phyloP scores from a whole-genome alignment of 768 basidiomycete species.

The Bullera alba region DNA sequence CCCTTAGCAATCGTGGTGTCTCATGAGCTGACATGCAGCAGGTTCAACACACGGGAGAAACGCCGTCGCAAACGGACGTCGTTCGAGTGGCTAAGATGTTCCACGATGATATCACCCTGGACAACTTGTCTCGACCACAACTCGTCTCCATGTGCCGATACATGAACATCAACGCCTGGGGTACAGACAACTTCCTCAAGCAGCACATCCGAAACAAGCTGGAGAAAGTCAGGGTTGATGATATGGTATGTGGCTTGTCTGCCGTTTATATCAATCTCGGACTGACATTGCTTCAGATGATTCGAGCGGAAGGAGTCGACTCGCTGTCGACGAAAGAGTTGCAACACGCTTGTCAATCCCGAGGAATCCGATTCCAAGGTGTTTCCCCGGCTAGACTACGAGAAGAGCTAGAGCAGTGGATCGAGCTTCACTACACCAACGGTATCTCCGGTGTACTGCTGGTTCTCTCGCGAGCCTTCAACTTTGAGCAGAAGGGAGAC shows the following conservation, averaged over 20 bases:
- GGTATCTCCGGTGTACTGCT: conserved; percentile 88
- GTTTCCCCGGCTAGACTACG: conserved; percentile 80
- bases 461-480: conserved; percentile 88
- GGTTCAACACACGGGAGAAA: conserved; percentile 92
- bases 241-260: conserved; percentile 50
- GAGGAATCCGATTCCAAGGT: conserved; percentile 83
- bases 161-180: conserved; percentile 97
- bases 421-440: conserved; percentile 80
- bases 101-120: conserved; percentile 93
- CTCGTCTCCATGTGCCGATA: conserved; percentile 95
- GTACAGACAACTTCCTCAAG: conserved; percentile 95
- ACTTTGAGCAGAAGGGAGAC: conserved; percentile 82
- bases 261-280: background rate
- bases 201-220: conserved; percentile 80
- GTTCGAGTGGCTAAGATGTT: conserved; percentile 94
- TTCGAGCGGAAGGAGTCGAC: conserved; percentile 80
- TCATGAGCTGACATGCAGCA: conserved; percentile 33
- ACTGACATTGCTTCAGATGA: conserved; percentile 53
- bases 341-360: conserved; percentile 84
- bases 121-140: conserved; percentile 97
- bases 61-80: conserved; percentile 78
- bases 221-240: conserved; percentile 76
- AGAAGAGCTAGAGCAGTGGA: conserved; percentile 88
- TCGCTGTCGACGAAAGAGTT: conserved; percentile 85
- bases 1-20: background rate